Evolutionary conservation across 768 basidiomycete species (phyloP).

Genomic region (Hydnomerulius pinastri): DNA sequence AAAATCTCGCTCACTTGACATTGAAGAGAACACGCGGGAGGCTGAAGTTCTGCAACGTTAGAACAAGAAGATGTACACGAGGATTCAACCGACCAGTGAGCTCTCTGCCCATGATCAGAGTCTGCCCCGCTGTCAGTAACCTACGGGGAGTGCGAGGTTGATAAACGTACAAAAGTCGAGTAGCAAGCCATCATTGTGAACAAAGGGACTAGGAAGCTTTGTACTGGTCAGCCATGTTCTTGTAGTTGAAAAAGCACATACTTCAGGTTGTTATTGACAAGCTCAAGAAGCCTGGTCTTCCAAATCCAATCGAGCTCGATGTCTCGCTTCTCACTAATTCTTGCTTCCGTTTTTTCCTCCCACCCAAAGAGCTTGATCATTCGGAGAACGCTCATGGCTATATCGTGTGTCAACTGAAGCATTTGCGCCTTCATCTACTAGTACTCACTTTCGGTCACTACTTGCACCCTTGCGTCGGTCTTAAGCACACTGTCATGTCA

Average conservation of each 20-base stretch:
- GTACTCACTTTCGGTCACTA: slow-evolving; percentile 59
- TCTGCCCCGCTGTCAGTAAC: neutral
- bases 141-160: neutral
- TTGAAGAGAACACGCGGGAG: slow-evolving; percentile 38
- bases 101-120: neutral
- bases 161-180: slow-evolving; percentile 49
- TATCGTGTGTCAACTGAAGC: too few species aligned
- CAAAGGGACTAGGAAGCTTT: slow-evolving; percentile 59
- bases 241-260: slow-evolving; percentile 22
- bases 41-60: slow-evolving; percentile 21
- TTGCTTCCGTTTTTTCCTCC: slow-evolving; percentile 54
- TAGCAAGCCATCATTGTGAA: slow-evolving; percentile 66
- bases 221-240: too few species aligned
- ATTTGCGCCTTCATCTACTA: too few species aligned
- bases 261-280: slow-evolving; percentile 49
- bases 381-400: slow-evolving; percentile 56
- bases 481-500: slow-evolving; percentile 7
- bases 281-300: slow-evolving; percentile 49
- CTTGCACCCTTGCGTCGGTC: slow-evolving; percentile 60
- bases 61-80: neutral
- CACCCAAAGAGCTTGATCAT: slow-evolving; percentile 74
- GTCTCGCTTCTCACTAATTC: slow-evolving; percentile 56
- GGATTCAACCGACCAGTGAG: neutral
- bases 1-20: too few species aligned
- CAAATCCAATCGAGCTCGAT: slow-evolving; percentile 59